Base-by-base conservation (phyloP, 345 rosid species). In the Populus ilicifolia region DNA sequence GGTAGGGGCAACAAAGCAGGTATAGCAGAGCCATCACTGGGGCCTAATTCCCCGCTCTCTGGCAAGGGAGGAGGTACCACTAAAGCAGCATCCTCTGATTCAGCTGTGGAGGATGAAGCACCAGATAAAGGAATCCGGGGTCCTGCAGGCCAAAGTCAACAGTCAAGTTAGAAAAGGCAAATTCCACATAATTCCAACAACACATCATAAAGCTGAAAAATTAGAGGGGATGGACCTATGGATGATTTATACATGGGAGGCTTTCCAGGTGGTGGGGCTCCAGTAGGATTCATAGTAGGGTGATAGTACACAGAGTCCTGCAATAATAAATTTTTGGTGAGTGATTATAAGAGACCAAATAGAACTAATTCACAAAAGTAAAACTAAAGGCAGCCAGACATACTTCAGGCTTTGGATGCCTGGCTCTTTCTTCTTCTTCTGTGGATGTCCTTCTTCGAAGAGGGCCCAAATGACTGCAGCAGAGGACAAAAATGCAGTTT, bases 211-310 rank as follows among this genome's bases (percentile, higher is more conserved):
- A 20, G 39, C 66, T 25, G 68, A 69, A 38, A 76, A 44, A 52
- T 36, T 64, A 29, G 59, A 23, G 29, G 25, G 21, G 16, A 62
- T 54, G 78, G 65, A 89, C 96, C 99, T 86, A 95, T 90, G 8
- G 96, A 90, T 69, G 99, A 92, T 73, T 91, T 87, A 77, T 92
- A 96, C 98, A 92, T 91, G 6, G 97, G 99, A 72, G 96, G 98
- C 81, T 96, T 96, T 83, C 99, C 99, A 50, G 99, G 99, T 44
- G 98, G 99, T 54, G 99, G 98, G 52, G 98, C 98, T 27, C 99
- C 99, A 18, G 96, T 91, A 2, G 99, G 99, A 87, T 96, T 96
- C 82, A 96, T 84, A 4, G 98, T 91, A 71, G 99, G 97, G 74
- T 93, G 99, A 85, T 90, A 96, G 75, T 96, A 96, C 72, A 93